A percentile compares a stretch with the other conserved stretches of the same genome.
phyloP scores from a whole-genome alignment of 768 basidiomycete genomes.

The Chalciporus pseudorubinellus region DNA sequence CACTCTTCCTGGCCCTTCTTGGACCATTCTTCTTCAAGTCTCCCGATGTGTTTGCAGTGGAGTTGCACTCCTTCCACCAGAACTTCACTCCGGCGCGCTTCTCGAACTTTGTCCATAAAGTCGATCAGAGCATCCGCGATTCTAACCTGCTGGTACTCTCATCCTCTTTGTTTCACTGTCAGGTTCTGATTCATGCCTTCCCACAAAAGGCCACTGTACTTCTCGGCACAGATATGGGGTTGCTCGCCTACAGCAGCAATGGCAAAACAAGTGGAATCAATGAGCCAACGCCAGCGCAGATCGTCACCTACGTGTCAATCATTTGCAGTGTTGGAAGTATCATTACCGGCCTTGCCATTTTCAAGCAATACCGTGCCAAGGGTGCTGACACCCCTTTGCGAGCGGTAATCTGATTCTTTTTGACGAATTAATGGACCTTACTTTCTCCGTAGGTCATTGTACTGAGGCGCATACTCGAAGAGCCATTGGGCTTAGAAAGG shows the following conservation, averaged over 20 bases:
- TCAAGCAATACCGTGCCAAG: conserved; percentile 33
- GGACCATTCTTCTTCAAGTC: conserved; percentile 24
- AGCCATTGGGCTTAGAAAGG: conserved; percentile 32
- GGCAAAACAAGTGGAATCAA: background rate
- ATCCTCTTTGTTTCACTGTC: background rate
- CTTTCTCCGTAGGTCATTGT: conserved; percentile 18
- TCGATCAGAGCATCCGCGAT: conserved; percentile 32
- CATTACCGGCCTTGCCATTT: conserved; percentile 29
- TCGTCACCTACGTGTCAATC: conserved; percentile 28
- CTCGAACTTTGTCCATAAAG: conserved; percentile 30
- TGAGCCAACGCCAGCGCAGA: conserved; percentile 20
- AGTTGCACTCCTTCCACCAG: conserved; percentile 28
- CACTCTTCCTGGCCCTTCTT: conserved; percentile 17
- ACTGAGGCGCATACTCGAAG: conserved; percentile 26
- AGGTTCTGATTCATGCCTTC: background rate
- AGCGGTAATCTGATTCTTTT: conserved; percentile 18
- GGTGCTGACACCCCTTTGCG: conserved; percentile 31
- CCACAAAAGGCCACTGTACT: conserved; percentile 28
- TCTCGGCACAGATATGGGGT: conserved; percentile 23
- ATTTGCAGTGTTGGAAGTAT: conserved; percentile 31
- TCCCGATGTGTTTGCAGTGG: conserved; percentile 28
- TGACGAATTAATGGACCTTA: background rate
- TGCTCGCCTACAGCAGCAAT: conserved; percentile 19
- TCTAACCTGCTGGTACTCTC: conserved; percentile 28
- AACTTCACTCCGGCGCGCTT: conserved; percentile 26